Base-by-base conservation (phyloP, 129 eudicot species). In the Gnaphalium uliginosum region DNA sequence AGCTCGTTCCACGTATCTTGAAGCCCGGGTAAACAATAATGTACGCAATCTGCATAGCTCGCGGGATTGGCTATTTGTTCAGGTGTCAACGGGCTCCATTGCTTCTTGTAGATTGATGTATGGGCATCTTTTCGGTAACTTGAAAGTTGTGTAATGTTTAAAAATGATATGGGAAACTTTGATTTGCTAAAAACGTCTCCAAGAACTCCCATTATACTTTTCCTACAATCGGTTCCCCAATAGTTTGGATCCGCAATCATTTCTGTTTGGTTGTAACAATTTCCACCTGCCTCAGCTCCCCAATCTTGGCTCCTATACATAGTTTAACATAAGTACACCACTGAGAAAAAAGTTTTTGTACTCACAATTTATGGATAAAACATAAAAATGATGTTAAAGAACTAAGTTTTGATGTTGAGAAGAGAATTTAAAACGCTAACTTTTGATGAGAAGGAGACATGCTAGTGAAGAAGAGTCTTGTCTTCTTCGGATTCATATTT, bases 381-480 rank as follows among this genome's bases (percentile, higher is more conserved):
- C 64, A 6, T 21, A 23, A 22, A 21, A 0, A 26, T 23, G 17
- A 58, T 6, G 64, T 58, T 41, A 41, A 41, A 41, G 48, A 41
- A 8, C 3, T 41, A 41, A 71, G 30, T 22, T 41, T 39, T 4
- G 50, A 62, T 1, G 14, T 63, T 5, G 19, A 39, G 7, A 64
- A 25, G 10, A 58, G 10, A 54, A n/a, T n/a, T n/a, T n/a, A 9
- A 51, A 30, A 10, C 18, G 82, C 96, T 84, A 6, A 91, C 99
- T 94, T 94, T 72, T 51, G 84, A 78, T 94, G 99, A 69, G 96
- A 85, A 51, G 99, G 99, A 19, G 99, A 94, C 99, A 94, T 94
- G 96, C 93, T 89, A 22, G 97, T 89, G 80, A 94, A 94, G 80
- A 94, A 94, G 63, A 94, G 86, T 68, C 99, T 85, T 24, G 93